Evolutionary conservation across 129 eudicot species (phyloP), one percentile per base, ranked within the genome.

Genomic region (Pittosporum tobira): DNA sequence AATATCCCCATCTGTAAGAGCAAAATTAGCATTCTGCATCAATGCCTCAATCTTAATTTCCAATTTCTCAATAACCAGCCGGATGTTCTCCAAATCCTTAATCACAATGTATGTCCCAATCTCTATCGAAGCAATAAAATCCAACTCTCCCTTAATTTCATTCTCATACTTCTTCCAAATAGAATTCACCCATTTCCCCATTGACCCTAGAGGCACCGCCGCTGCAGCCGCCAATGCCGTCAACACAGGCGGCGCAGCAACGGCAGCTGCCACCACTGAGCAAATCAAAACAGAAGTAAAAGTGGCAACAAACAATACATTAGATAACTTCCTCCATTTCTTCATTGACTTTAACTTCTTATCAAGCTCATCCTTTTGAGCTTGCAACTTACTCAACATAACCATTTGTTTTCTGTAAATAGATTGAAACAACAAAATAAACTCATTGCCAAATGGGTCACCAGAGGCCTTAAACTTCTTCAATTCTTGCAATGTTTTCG

Each of bases 201-300:
- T 80, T 2, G 94, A 83, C 55, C 96, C 96, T 5, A 80, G 43
- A 0, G 96, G 94, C 72, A 87, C 83, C 0, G 88, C 73, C 3
- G 93, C 96, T 0, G 85, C 96, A 1, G 93, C 96, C 13, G 93
- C 93, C 59, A 87, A 16, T 0, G 96, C 93, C 7, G 85, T 72
- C 61, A 87, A 76, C 59, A 83, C 72, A 0, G 88, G 86, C 0
- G 96, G 94, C 0, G 96, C 96, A 19, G 88, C 57, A 42, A 87
- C 68, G 0, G 96, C 96, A 0, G 88, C 94, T 0, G 86, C 96
- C 65, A 87, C 88, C 57, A 87, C 88, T 0, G 96, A 83, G 61
- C 88, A 83, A 27, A 87, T 80, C 69, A 83, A 63, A 42, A 83
- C 94, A 1, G 85, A 69, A 12, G 82, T 76, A 16, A 87, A 83